Evolutionary conservation across 305 asterid genomes (phyloP), one percentile per base, ranked within the genome.

Genomic region (Solanum hybrid): DNA sequence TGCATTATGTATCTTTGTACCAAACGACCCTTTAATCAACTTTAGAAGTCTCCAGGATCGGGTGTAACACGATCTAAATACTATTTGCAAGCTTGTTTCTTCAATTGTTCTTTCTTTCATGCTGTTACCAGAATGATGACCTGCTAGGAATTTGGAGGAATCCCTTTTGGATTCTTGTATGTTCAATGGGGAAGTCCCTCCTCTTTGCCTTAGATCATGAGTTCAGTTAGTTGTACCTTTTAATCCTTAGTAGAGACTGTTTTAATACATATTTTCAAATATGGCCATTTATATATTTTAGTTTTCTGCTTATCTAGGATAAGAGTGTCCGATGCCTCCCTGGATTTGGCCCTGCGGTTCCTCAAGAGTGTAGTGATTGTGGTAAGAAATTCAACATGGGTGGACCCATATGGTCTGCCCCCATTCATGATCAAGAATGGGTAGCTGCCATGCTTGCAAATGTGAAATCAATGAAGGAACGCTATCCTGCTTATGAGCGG

Each of bases 331-430:
- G 96, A 91, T 90, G 93, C 91, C 98, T 95, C 71, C 99, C 99
- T 90, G 99, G 99, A 91, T 97, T 97, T 75, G 99, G 98, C 79
- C 99, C 99, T 86, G 92, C 88, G 78, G 98, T 96, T 91, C 90
- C 95, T 81, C 99, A 95, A 95, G 98, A 93, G 77, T 97, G 99
- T 93, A 94, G 92, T 87, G 98, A 97, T 86, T 97, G 99, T 92
- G 98, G 99, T 85, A 97, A 97, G 93, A 96, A 95, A 89, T 97
- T 92, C 91, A 96, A 95, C 90, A 97, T 97, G 99, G 99, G 99
- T 64, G 99, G 99, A 79, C 99, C 99, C 84, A 95, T 97, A 89
- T 97, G 99, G 99, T 95, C 98, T 76, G 99, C 98, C 75, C 98
- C 99, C 46, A 97, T 97, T 91, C 99, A 96, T 87, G 99, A 97